Conservation (phyloP, 768 basidiomycete genomes). For the Leccinum fibrillosum region DNA sequence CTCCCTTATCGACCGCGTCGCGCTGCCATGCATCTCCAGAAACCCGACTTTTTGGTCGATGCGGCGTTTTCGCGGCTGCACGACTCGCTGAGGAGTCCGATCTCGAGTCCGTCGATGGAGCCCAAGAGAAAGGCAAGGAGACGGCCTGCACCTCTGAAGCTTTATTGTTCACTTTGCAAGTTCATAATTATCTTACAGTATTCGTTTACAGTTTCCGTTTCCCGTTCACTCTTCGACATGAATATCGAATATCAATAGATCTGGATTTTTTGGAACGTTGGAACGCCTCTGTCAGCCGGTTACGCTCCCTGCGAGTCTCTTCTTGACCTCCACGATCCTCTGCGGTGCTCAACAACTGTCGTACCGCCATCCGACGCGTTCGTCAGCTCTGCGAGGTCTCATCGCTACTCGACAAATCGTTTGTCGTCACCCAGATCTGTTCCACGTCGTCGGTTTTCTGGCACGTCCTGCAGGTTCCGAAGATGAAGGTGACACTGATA, state of each 20-base stretch:
- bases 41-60: slow-evolving; percentile 35
- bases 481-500: too few relatives aligned
- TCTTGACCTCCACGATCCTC: too few relatives aligned
- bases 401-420: too few relatives aligned
- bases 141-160: slow-evolving; percentile 42
- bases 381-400: too few relatives aligned
- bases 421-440: too few relatives aligned
- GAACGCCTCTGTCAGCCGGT: neutral
- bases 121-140: slow-evolving; percentile 33
- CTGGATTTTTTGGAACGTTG: slow-evolving; percentile 7
- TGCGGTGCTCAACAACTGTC: too few relatives aligned
- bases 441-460: too few relatives aligned
- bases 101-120: slow-evolving; percentile 10
- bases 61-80: slow-evolving; percentile 23
- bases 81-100: slow-evolving; percentile 13
- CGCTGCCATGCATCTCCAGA: slow-evolving; percentile 35
- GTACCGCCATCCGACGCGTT: too few relatives aligned
- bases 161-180: slow-evolving; percentile 18
- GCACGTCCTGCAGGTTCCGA: too few relatives aligned
- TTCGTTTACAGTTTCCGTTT: neutral
- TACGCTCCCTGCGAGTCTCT: neutral
- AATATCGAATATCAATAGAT: slow-evolving; percentile 23
- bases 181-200: neutral
- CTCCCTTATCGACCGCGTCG: slow-evolving; percentile 35
- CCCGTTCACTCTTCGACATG: slow-evolving; percentile 9